Evolutionary conservation across 768 basidiomycete species (phyloP), one percentile per base, ranked within the genome.

Genomic region (Antrodiella citrinella): DNA sequence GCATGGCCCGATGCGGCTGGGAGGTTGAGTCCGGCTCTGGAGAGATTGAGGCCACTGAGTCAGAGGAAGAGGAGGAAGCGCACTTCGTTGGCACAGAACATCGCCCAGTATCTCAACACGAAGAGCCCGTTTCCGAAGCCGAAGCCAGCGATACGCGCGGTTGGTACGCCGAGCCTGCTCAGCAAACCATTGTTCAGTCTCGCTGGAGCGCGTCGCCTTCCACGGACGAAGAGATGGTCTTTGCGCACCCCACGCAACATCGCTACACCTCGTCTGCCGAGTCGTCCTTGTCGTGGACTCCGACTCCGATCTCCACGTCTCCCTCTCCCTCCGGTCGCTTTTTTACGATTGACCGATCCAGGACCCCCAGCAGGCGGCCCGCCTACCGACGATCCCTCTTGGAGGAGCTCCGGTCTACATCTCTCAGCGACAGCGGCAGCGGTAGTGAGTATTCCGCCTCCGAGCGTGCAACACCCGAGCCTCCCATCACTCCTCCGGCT

Each of bases 1-100:
- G 82, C 61, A 82, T 89, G 71, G 86, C 87, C 24, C 75, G 81
- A 39, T 86, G 84, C 55, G 72, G 81, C 4, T 88, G 86, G 85
- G 86, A 90, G 65, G 76, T 80, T 13, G 83, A 82, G 45, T 77
- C 83, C 70, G 41, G 41, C 19, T 5, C 41, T 22, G 41, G n/a
- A 18, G 41, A n/a, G 41, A 18, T 18, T 10, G 41, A 43, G 41
- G 80, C 73, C 51, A 67, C 71, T 49, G 73, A 84, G 48, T 79
- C 81, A 57, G 81, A 83, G 35, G 59, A 59, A 4, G 82, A 73
- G 50, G 69, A 72, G 45, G 72, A 84, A 46, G 78, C 59, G 13
- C 58, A 58, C 18, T 51, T 57, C 52, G 41, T 48, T 62, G 78
- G 74, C 53, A 74, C 30, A 7, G 7, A 35, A 35, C 30, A 35